Conservation (phyloP, 305 asterid genomes). For the Nicotiana rustica region DNA sequence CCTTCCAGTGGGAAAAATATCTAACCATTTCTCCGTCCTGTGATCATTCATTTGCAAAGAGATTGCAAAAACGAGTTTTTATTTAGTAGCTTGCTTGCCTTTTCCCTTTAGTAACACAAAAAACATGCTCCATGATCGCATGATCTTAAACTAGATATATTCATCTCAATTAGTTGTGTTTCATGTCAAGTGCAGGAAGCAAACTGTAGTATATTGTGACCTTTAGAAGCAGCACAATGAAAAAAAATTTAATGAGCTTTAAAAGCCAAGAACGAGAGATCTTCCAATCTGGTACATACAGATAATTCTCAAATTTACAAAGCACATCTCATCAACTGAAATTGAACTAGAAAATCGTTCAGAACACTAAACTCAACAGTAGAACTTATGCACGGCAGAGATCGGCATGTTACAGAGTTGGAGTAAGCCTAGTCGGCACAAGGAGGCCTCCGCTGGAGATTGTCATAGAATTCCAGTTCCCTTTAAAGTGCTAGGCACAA, state of each 20-base stretch:
- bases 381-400: neutral
- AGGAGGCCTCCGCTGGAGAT: neutral
- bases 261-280: neutral
- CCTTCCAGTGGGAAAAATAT: neutral
- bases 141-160: neutral
- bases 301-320: neutral
- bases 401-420: neutral
- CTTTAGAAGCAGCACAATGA: neutral
- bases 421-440: neutral
- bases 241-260: neutral
- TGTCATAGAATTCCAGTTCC: too few relatives aligned
- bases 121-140: neutral
- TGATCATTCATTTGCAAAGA: too few relatives aligned
- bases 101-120: neutral
- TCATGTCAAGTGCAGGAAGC: neutral
- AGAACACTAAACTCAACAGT: neutral
- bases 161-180: conserved; percentile 8
- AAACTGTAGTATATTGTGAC: neutral
- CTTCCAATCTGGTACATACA: conserved; percentile 7
- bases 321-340: neutral
- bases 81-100: neutral
- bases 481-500: neutral
- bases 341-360: neutral
- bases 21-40: too few relatives aligned
- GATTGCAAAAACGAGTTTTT: neutral